Conservation (phyloP, 179 eudicot genomes). For the Amaranthus tricolor region DNA sequence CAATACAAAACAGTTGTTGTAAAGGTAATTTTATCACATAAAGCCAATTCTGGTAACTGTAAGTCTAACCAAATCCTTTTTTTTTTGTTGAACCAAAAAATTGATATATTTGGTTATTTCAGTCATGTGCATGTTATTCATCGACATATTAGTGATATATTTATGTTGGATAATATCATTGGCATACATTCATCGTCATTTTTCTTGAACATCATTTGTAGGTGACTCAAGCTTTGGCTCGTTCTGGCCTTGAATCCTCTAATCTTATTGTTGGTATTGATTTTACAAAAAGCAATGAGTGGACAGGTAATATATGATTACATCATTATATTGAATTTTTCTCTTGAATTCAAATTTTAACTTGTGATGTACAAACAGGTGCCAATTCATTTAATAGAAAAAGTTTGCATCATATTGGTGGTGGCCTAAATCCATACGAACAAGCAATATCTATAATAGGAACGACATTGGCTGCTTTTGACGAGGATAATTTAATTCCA, state of each 20-base stretch:
- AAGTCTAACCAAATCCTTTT: not conserved
- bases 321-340: conserved; percentile 18
- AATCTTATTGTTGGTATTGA: conserved; percentile 94
- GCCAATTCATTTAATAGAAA: conserved; percentile 69
- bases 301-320: conserved; percentile 63
- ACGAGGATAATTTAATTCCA: conserved; percentile 93
- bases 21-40: too few species aligned
- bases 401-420: conserved; percentile 84
- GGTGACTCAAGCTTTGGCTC: conserved; percentile 89
- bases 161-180: not conserved
- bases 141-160: not conserved
- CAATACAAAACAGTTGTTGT: too few species aligned
- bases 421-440: conserved; percentile 71
- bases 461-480: conserved; percentile 77
- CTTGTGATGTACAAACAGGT: conserved; percentile 37
- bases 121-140: not conserved
- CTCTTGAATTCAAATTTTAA: not conserved
- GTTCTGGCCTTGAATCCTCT: conserved; percentile 93
- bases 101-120: not conserved
- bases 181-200: not conserved
- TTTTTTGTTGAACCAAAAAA: not conserved
- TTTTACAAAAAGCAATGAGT: conserved; percentile 98
- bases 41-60: too few species aligned
- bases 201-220: conserved; percentile 11
- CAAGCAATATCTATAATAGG: conserved; percentile 96